A percentile compares a stretch with the other conserved stretches of the same genome.
Evolutionary conservation across 192 early-diverging fungal species (phyloP).

Genomic region (Blastocladiella britannica): DNA sequence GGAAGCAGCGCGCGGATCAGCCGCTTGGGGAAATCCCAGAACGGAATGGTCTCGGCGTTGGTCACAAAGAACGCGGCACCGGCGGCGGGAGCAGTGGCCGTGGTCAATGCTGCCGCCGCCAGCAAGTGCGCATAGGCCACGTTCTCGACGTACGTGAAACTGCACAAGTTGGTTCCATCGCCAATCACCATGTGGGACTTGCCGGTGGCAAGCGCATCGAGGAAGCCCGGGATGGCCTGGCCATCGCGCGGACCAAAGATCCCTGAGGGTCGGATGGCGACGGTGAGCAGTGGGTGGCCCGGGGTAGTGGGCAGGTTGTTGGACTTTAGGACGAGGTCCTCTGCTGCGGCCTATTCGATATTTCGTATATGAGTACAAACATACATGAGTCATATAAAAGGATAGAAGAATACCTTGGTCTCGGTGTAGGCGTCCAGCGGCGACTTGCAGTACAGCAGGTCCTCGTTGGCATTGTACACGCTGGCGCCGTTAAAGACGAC

Average conservation of each 20-base stretch:
- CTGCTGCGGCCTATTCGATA: slow-evolving; percentile 28
- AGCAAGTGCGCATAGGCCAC: slow-evolving; percentile 50
- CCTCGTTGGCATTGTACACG: slow-evolving; percentile 65
- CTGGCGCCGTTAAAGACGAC: slow-evolving; percentile 62
- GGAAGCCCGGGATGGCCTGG: slow-evolving; percentile 41
- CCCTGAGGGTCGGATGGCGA: slow-evolving; percentile 61
- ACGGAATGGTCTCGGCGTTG: slow-evolving; percentile 68
- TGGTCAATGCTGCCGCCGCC: slow-evolving; percentile 48
- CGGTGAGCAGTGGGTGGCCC: slow-evolving; percentile 37
- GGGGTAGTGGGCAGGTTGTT: slow-evolving; percentile 24
- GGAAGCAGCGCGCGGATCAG: slow-evolving; percentile 38
- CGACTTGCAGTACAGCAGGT: slow-evolving; percentile 42
- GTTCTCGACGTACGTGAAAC: slow-evolving; percentile 31
- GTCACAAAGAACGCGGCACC: slow-evolving; percentile 74
- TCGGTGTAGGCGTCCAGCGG: slow-evolving; percentile 83
- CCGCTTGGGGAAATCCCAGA: slow-evolving; percentile 66
- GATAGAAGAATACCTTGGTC: slow-evolving; percentile 43
- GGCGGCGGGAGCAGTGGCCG: slow-evolving; percentile 7
- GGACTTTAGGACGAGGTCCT: slow-evolving; percentile 51
- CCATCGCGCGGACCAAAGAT: slow-evolving; percentile 79
- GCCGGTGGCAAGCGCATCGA: slow-evolving; percentile 35
- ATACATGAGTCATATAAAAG: neutral
- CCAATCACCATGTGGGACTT: slow-evolving; percentile 40
- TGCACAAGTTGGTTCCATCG: slow-evolving; percentile 51
- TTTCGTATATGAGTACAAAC: neutral